Base-by-base conservation (phyloP, 371 early-diverging fungal species). In the Zychaea mexicana region DNA sequence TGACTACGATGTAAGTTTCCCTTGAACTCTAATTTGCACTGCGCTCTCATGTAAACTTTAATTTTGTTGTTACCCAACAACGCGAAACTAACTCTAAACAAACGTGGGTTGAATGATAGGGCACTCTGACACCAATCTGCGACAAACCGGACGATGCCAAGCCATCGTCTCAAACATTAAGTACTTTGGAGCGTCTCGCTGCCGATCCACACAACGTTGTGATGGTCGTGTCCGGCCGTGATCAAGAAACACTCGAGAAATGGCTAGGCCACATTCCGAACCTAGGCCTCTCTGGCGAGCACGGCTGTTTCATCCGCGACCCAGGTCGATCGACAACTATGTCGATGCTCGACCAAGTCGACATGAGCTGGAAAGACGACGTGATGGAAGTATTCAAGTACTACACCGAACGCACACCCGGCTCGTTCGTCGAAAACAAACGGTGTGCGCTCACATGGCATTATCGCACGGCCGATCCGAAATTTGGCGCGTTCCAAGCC, bases 201-300 rank as follows among this genome's bases (percentile, higher is more conserved):
- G 69, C 72, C 10, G 90, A 96, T 66, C 92, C 90, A 17, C 69
- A 82, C 17, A 98, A 97, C 78, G 73, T 86, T 21, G 92, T 97
- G 17, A 96, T 93, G 85, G 85, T 98, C 2, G 92, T 98, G 19
- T 94, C 95, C 39, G 98, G 98, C 2, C 86, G 98, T 47, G 94
- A 94, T 67, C 87, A 92, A 67, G 83, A 84, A 52, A 88, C 90
- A 28, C 73, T 98, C 36, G 95, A 96, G n/a, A 79, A 88, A 19
- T 95, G 96, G 90, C 78, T 98, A 32, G 96, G 96, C 15, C 60
- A 60, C 28, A 64, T 81, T 42, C 66, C 68, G 2, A 68, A 87
- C 36, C 84, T 97, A 7, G 99, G 98, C 0, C 80, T 98, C 21
- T 89, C 90, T 4, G 95, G 96, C 5, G 98, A 98, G 72, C 97